Conservation (phyloP, 2,329 filamentous ascomycete species). For the Alternaria postmessia region DNA sequence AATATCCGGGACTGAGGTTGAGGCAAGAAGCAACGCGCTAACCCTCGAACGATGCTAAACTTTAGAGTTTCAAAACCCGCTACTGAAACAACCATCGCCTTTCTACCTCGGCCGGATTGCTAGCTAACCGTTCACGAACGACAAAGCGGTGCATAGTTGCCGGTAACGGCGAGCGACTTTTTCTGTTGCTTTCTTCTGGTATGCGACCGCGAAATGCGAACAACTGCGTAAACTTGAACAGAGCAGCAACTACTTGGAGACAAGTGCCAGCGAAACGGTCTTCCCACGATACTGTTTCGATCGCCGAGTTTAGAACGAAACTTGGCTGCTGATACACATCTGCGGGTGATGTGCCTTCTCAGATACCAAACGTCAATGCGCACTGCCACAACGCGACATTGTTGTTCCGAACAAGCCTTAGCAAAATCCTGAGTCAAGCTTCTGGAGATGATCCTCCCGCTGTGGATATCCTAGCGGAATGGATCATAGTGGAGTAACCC, state of each 20-base stretch:
- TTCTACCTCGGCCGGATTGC: constrained; percentile 7
- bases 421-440: constrained; percentile 10
- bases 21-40: constrained; percentile 24
- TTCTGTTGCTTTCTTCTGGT: not conserved
- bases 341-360: constrained; percentile 22
- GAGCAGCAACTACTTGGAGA: not conserved
- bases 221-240: not conserved
- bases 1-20: constrained; percentile 20
- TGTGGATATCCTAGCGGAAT: constrained; percentile 18
- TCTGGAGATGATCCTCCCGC: constrained; percentile 36
- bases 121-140: constrained; percentile 5
- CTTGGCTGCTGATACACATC: constrained; percentile 38
- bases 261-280: constrained; percentile 6
- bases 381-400: constrained; percentile 23
- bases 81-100: constrained; percentile 26
- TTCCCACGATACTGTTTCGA: constrained; percentile 30
- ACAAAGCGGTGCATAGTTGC: not conserved
- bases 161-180: not conserved
- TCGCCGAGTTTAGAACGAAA: constrained; percentile 33
- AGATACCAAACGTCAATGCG: constrained; percentile 46
- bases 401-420: constrained; percentile 26
- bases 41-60: constrained; percentile 30
- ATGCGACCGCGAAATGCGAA: not conserved
- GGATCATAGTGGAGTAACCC: constrained; percentile 15
- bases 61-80: constrained; percentile 34